Evolutionary conservation across 495 filamentous ascomycete genomes (phyloP), one percentile per base, ranked within the genome.

Genomic region (Podospora tetraspora): DNA sequence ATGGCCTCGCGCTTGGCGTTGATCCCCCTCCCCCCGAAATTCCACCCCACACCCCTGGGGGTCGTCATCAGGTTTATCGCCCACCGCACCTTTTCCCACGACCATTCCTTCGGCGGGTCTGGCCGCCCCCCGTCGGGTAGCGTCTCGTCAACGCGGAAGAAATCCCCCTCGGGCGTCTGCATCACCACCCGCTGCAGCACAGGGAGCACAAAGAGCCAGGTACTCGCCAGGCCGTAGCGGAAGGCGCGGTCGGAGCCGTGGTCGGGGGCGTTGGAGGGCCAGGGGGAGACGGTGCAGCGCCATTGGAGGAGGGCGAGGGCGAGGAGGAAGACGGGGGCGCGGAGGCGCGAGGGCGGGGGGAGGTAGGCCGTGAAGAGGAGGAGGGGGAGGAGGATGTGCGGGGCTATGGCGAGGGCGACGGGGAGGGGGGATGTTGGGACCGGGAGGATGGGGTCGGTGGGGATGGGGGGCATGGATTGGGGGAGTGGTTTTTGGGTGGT

Each of bases 41-140:
- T 70, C 71, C 71, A 73, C 24, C 71, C 71, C 21, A 73, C 68
- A 10, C 34, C 71, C 4, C 71, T 29, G 5, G 71, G 71, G 27
- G 71, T 73, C 12, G 60, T 21, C 2, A 66, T 13, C 22, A 73
- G 12, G 10, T 13, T 29, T 13, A 69, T 23, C 3, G 61, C 62
- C 68, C 68, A 66, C 57, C 68, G 34, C 0, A 70, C 12, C 64
- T 73, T 73, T 3, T 9, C 59, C 63, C 56, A 62, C 13, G 21
- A 63, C 5, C 63, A 59, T 37, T 73, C 71, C 11, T 11, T 34
- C 13, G 66, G 68, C 1, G 62, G 11, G 5, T 10, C 1, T 6
- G 43, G 12, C 5, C 12, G 3, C 12, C 24, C 9, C 13, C 57
- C 61, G 16, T 30, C 56, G 1, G 43, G 12, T 13, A 13, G 4